These are phyloP conservation scores for Firmiana major DNA, from an alignment of 345 rosid species.

Conservation along the genomic window DNA sequence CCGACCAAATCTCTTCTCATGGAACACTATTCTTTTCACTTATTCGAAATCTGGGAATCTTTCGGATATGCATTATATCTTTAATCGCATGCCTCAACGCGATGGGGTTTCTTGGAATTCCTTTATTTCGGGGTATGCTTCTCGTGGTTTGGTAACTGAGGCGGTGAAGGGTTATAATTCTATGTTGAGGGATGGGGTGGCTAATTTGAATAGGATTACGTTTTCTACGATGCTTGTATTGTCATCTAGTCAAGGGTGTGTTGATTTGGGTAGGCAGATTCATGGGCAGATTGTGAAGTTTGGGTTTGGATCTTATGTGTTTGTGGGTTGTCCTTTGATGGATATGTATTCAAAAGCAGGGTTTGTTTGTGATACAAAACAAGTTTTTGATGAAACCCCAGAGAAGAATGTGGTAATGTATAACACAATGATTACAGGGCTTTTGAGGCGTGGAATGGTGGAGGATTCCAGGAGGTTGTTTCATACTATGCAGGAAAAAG, in stretches of 20 bases:
- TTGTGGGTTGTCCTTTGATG: conserved; percentile 68
- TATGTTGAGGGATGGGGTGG: conserved; percentile 57
- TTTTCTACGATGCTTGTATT: conserved; percentile 67
- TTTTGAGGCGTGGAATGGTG: conserved; percentile 62
- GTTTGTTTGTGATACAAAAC: conserved; percentile 51
- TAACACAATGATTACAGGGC: conserved; percentile 70
- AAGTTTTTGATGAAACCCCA: conserved; percentile 43
- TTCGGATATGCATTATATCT: conserved; percentile 45
- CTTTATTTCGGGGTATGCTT: conserved; percentile 65
- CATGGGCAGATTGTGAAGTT: conserved; percentile 70
- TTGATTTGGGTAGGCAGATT: conserved; percentile 62
- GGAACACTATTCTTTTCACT: conserved; percentile 83
- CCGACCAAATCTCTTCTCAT: conserved; percentile 57
- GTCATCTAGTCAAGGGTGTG: conserved; percentile 39
- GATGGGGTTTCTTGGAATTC: conserved; percentile 85
- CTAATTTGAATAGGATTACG: conserved; percentile 60
- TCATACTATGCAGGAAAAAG: conserved; percentile 59
- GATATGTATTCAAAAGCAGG: conserved; percentile 84
- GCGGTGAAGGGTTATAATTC: conserved; percentile 56
- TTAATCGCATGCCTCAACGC: conserved; percentile 50
- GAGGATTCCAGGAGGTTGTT: conserved; percentile 55
- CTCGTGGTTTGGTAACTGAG: conserved; percentile 38
- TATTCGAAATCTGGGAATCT: conserved; percentile 65
- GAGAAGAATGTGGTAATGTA: conserved; percentile 62
- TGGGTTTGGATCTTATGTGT: conserved; percentile 57